Evolutionary conservation across 768 basidiomycete species (phyloP), one percentile per base, ranked within the genome.

Genomic region (Mycena vulgaris): DNA sequence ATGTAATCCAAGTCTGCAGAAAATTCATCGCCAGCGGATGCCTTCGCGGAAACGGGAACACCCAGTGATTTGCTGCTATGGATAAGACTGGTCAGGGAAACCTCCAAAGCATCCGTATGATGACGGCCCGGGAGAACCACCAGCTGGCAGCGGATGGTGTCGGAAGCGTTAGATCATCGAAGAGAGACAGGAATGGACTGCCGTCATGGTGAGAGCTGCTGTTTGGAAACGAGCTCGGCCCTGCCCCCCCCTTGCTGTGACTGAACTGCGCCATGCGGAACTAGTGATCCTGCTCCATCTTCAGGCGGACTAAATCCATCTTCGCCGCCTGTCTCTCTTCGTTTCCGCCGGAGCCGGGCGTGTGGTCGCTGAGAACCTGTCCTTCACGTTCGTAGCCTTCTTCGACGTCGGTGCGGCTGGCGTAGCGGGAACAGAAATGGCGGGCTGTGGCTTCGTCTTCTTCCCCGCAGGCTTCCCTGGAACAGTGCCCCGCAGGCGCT

Each of bases 221-320:
- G 8, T 35, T 19, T 9, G 39, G 31, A 16, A 63, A 53, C 5
- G 48, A 27, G 25, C 27, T 53, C 6, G 62, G 30, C 27, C 37
- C 42, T 48, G 51, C 39, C 25, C 51, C 27, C 11, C 2, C 28
- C n/a, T n/a, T n/a, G n/a, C 8, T 31, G 51, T 14, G 30, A 10
- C 45, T 65, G 63, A 56, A 7, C 30, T 57, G 63, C 3, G 63
- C 63, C 53, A 65, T 56, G 17, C 51, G 66, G 10, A 67, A 71
- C 52, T 5, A 74, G 69, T 76, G 82, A 79, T 16, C 71, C 70
- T 68, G 73, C 74, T 42, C 80, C 82, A 23, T 80, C n/a, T n/a
- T n/a, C n/a, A n/a, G n/a, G n/a, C n/a, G n/a, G n/a, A n/a, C n/a
- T n/a, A n/a, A n/a, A n/a, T 62, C 67, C 31, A 31, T 19, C 67